Conservation (phyloP, 1,139 yeast genomes). For the Pichia norvegensis region DNA sequence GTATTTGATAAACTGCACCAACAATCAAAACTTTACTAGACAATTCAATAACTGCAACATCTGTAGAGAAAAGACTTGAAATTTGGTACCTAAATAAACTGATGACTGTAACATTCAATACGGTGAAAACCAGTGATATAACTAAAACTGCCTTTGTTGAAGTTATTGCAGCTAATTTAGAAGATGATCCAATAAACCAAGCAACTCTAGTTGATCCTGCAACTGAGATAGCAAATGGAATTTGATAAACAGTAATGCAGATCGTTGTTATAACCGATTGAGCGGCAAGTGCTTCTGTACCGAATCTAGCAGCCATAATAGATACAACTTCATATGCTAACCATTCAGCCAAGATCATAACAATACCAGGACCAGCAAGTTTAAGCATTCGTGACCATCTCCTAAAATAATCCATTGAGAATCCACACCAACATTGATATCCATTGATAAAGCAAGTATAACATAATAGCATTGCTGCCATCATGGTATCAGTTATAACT, state of each 20-base stretch:
- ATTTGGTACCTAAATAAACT: slow-evolving; percentile 35
- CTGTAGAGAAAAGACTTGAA: slow-evolving; percentile 45
- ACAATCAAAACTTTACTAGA: slow-evolving; percentile 46
- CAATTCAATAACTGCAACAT: slow-evolving; percentile 39
- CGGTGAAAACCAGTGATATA: slow-evolving; percentile 39
- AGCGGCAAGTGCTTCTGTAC: slow-evolving; percentile 62
- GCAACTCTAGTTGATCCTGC: slow-evolving; percentile 74
- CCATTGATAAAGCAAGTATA: slow-evolving; percentile 47
- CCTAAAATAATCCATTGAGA: slow-evolving; percentile 35
- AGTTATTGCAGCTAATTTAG: slow-evolving; percentile 40
- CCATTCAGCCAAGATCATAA: slow-evolving; percentile 66
- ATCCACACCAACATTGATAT: slow-evolving; percentile 49
- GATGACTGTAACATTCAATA: slow-evolving; percentile 28
- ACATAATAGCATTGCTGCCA: slow-evolving; percentile 43
- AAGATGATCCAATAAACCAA: slow-evolving; percentile 68
- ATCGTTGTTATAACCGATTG: slow-evolving; percentile 67
- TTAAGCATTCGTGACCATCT: slow-evolving; percentile 48
- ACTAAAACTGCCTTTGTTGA: slow-evolving; percentile 37
- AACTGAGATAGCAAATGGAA: slow-evolving; percentile 68
- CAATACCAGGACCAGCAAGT: slow-evolving; percentile 52
- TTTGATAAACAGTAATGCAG: slow-evolving; percentile 60
- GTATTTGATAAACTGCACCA: slow-evolving; percentile 52
- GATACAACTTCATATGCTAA: slow-evolving; percentile 60
- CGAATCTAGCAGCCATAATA: slow-evolving; percentile 52
- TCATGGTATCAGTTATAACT: slow-evolving; percentile 60